Evolutionary conservation across 2,329 filamentous ascomycete species (phyloP), one percentile per base, ranked within the genome.

Genomic region (Teratosphaeria viscida): DNA sequence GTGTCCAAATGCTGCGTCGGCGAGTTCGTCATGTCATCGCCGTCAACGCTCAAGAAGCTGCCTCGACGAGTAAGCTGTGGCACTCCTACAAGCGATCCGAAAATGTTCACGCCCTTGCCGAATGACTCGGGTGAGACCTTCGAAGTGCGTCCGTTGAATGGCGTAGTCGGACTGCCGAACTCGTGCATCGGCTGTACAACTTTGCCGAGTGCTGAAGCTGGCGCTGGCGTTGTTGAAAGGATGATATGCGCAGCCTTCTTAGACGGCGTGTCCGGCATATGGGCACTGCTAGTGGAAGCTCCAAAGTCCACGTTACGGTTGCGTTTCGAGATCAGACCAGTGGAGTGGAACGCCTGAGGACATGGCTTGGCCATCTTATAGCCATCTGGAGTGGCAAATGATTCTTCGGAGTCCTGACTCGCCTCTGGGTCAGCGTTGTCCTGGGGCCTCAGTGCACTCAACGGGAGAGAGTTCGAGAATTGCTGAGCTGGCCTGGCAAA

Each of bases 231-330:
- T 39, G 76, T 75, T 54, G 80, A 77, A 55, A 73, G 82, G 82
- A 57, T 88, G 84, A 67, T 88, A 80, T 75, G 92, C 84, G 60
- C 87, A 77, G 88, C 86, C 71, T 94, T 91, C 78, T 97, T 99
- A 75, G 94, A 97, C 1, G 94, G 94, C 1, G 94, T 99, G 71
- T 97, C 94, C 0, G 94, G 92, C 80, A 95, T 92, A 34, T 83
- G 77, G 70, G 87, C 85, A 73, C 81, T 81, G 32, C 76, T 76
- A 43, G 77, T 74, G 57, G 77, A 75, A 69, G 78, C 75, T 64
- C 73, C 82, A 57, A 90, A 82, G 65, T 96, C 90, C 0, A 86
- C 83, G 71, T 78, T 76, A 60, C 89, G 86, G 69, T 94, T 95
- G 73, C 95, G 89, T 77, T 99, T 99, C 11, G 94, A 96, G 58